Percentiles rank a stretch among this genome's conserved stretches.
Evolutionary conservation across 2,329 filamentous ascomycete species (phyloP).

Genomic region (Sporothrix pallida): DNA sequence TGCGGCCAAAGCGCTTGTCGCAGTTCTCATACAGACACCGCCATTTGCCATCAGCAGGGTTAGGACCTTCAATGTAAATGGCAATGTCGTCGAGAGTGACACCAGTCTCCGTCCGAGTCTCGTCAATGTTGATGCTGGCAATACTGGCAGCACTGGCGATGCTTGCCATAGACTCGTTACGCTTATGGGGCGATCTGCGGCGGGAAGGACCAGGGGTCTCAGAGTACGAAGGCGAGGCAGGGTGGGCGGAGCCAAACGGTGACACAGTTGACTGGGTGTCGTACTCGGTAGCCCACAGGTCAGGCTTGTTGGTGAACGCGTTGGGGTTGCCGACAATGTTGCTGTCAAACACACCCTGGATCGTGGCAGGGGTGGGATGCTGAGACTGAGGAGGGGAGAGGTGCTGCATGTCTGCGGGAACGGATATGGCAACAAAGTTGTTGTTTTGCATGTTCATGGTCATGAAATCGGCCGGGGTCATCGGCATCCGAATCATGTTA

Average conservation of each 20-base stretch:
- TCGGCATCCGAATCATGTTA: conserved; percentile 55
- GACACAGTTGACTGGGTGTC: conserved; percentile 38
- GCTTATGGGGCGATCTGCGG: conserved; percentile 53
- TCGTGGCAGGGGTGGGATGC: conserved; percentile 58
- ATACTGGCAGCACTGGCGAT: conserved; percentile 62
- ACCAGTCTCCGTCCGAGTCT: conserved; percentile 76
- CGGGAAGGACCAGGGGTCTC: conserved; percentile 41
- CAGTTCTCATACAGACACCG: conserved; percentile 76
- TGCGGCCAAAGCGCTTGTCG: conserved; percentile 89
- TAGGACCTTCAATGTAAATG: conserved; percentile 74
- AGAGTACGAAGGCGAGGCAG: conserved; percentile 30
- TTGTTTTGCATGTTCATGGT: conserved; percentile 47
- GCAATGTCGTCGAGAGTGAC: conserved; percentile 85
- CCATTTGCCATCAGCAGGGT: conserved; percentile 77
- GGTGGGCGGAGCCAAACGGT: conserved; percentile 31
- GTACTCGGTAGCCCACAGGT: conserved; percentile 46
- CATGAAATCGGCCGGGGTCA: conserved; percentile 64
- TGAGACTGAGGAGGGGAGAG: conserved; percentile 58
- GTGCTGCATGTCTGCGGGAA: conserved; percentile 46
- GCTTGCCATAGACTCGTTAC: conserved; percentile 65
- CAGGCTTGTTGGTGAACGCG: conserved; percentile 53
- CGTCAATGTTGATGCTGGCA: conserved; percentile 67
- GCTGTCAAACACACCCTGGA: conserved; percentile 48
- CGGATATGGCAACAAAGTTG: conserved; percentile 45
- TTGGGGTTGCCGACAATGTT: conserved; percentile 42